These are phyloP conservation scores for Jimgerdemannia lactiflua DNA, from an alignment of 192 early-diverging fungal genomes.

Conservation along the genomic window DNA sequence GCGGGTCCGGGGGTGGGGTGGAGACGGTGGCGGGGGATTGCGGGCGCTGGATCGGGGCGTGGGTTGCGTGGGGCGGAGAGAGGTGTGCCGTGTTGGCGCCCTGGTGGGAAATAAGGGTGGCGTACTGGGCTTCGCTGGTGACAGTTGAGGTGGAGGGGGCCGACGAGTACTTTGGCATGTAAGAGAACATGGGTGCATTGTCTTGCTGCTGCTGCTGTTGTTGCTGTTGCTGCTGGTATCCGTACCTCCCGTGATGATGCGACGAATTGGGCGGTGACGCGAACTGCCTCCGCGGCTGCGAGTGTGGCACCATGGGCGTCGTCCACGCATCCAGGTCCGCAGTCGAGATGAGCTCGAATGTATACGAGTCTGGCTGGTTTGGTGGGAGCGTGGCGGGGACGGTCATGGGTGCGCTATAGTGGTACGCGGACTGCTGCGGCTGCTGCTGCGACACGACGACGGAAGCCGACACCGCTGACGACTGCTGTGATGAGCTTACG, in stretches of 20 bases:
- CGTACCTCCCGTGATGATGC: neutral
- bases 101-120: neutral
- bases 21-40: constrained; percentile 9
- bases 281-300: neutral
- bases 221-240: neutral
- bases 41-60: neutral
- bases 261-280: neutral
- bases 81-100: too few relatives aligned
- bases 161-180: neutral
- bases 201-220: neutral
- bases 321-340: neutral
- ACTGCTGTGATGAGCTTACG: neutral
- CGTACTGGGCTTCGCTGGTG: neutral
- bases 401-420: constrained; percentile 20
- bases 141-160: neutral
- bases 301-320: constrained; percentile 2
- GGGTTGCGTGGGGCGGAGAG: neutral
- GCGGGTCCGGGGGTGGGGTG: constrained; percentile 17
- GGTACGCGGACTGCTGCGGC: constrained; percentile 5
- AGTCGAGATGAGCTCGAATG: constrained; percentile 19
- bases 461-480: neutral
- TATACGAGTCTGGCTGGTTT: constrained; percentile 31
- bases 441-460: neutral
- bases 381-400: constrained; percentile 20
- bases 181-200: neutral